A percentile compares a stretch with the other conserved stretches of the same genome.
Evolutionary conservation across 1,139 yeast genomes (phyloP).

Genomic region (Geotrichum restrictum): DNA sequence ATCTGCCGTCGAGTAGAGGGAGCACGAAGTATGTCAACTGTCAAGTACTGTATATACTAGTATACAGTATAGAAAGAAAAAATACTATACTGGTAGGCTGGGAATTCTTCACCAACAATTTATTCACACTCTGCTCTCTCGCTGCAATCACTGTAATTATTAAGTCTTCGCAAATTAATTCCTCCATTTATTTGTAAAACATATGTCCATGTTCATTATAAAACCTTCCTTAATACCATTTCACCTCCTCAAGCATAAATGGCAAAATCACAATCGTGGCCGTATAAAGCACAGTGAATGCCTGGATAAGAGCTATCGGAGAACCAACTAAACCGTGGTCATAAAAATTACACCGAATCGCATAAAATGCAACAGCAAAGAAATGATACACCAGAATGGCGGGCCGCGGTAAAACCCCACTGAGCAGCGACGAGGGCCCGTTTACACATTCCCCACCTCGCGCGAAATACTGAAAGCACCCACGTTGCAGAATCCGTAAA

Average conservation of each 20-base stretch:
- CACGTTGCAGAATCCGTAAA: constrained; percentile 68
- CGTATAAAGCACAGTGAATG: constrained; percentile 62
- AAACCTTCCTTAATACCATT: constrained; percentile 29
- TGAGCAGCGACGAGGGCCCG: constrained; percentile 78
- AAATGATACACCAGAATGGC: constrained; percentile 74
- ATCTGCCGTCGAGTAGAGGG: no score
- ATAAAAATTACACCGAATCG: constrained; percentile 64
- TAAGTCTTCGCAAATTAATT: no score
- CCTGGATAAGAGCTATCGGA: constrained; percentile 69
- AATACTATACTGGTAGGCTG: no score
- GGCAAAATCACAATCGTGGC: constrained; percentile 65
- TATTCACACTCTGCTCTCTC: no score
- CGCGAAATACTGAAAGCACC: constrained; percentile 82
- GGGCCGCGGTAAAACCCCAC: constrained; percentile 79
- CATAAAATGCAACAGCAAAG: constrained; percentile 83
- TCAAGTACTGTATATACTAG: no score
- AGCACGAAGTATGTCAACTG: no score
- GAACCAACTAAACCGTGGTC: constrained; percentile 64
- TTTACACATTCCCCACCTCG: constrained; percentile 76
- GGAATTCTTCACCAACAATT: no score
- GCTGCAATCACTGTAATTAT: no score
- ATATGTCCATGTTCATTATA: no score
- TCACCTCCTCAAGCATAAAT: constrained; percentile 30
- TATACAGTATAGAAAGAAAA: no score
- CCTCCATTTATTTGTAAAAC: no score